Evolutionary conservation across 345 rosid genomes (phyloP).

Genomic region (Eucalyptus caleyi): DNA sequence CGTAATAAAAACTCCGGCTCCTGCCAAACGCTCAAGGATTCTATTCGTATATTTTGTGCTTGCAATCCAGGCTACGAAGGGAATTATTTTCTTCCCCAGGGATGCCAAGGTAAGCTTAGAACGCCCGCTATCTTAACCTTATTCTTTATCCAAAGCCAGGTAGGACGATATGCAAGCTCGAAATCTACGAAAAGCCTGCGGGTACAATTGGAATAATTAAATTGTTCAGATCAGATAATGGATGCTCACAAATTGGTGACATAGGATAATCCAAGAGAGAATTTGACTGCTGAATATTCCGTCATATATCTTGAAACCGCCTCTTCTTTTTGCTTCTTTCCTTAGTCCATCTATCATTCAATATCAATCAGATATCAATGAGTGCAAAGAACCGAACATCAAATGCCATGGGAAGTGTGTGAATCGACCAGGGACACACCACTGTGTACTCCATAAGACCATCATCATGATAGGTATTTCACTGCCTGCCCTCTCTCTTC

Average conservation of each 20-base stretch:
- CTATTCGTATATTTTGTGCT: accelerated
- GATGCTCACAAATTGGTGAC: neutral
- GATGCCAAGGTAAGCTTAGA: neutral
- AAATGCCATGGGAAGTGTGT: neutral
- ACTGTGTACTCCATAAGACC: neutral
- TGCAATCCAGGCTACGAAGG: neutral
- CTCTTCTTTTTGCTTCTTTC: neutral
- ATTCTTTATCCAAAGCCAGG: neutral
- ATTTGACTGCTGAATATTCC: neutral
- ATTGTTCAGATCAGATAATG: neutral
- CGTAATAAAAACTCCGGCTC: neutral
- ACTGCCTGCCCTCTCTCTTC: neutral
- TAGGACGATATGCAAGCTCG: neutral
- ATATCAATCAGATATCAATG: neutral
- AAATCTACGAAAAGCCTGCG: neutral
- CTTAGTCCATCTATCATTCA: neutral
- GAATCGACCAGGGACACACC: neutral
- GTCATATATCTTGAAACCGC: neutral
- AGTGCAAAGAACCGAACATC: neutral
- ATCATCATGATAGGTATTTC: neutral
- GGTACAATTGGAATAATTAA: too few relatives aligned
- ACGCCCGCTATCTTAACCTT: neutral
- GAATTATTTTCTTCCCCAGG: neutral
- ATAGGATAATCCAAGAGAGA: neutral
- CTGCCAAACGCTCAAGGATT: neutral